Conservation (phyloP, 441 rosid genomes). For the Breynia disticha region DNA sequence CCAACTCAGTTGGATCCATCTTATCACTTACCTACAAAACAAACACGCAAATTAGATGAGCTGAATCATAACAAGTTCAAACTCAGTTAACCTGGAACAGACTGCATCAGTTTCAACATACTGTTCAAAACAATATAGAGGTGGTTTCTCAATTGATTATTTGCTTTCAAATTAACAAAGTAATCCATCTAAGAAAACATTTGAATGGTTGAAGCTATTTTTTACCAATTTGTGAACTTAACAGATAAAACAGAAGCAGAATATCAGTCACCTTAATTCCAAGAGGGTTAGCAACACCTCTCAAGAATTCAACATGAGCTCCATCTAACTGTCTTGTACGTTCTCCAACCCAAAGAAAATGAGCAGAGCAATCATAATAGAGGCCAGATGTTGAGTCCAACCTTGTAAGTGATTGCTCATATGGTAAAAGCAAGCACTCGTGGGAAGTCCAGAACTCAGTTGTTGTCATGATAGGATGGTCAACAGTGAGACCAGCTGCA, state of each 20-base stretch:
- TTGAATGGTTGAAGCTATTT: too few relatives aligned
- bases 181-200: too few relatives aligned
- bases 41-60: too few relatives aligned
- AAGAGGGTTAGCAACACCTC: slow-evolving; percentile 44
- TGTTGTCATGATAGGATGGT: slow-evolving; percentile 41
- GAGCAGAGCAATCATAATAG: slow-evolving; percentile 48
- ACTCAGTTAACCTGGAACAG: too few relatives aligned
- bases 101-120: too few relatives aligned
- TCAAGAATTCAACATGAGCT: slow-evolving; percentile 49
- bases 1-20: slow-evolving; percentile 43
- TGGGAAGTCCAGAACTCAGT: slow-evolving; percentile 51
- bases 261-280: slow-evolving; percentile 54
- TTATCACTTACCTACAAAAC: slow-evolving; percentile 37
- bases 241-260: too few relatives aligned
- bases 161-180: too few relatives aligned
- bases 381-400: slow-evolving; percentile 52
- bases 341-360: slow-evolving; percentile 56
- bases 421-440: slow-evolving; percentile 47
- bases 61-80: too few relatives aligned
- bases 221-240: too few relatives aligned
- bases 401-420: slow-evolving; percentile 49
- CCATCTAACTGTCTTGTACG: slow-evolving; percentile 53
- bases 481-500: slow-evolving; percentile 46
- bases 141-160: too few relatives aligned
- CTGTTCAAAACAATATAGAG: too few relatives aligned